Percentiles rank a stretch among this genome's conserved stretches.
These are phyloP conservation scores for Amanita rimosa DNA, from an alignment of 768 basidiomycete species.

Conservation along the genomic window DNA sequence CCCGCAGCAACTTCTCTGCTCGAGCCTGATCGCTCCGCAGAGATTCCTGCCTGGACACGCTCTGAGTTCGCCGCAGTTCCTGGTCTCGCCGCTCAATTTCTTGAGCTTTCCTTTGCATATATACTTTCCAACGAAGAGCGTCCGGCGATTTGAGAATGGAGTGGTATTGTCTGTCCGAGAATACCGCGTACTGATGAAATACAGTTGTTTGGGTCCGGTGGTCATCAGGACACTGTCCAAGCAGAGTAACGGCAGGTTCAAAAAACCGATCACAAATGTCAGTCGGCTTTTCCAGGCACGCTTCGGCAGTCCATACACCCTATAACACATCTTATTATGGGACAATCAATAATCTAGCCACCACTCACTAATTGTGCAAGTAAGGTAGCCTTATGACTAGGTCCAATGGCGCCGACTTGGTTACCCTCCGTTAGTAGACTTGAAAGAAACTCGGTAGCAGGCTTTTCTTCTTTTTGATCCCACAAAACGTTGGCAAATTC, in stretches of 20 bases:
- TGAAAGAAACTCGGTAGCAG: constrained; percentile 69
- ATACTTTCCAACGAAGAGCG: constrained; percentile 54
- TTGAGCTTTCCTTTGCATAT: constrained; percentile 57
- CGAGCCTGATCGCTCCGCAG: constrained; percentile 16
- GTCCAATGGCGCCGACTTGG: not conserved
- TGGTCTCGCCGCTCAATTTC: constrained; percentile 51
- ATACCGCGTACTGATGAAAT: constrained; percentile 75
- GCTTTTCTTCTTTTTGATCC: constrained; percentile 73
- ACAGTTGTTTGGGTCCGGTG: constrained; percentile 39
- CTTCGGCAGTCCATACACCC: constrained; percentile 89
- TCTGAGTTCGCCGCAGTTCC: constrained; percentile 15
- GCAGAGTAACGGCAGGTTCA: constrained; percentile 35
- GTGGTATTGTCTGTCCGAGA: constrained; percentile 84
- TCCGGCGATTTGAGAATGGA: constrained; percentile 60
- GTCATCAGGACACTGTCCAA: constrained; percentile 13
- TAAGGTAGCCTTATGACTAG: constrained; percentile 26
- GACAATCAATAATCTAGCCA: not conserved
- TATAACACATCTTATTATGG: constrained; percentile 18
- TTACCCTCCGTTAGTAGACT: constrained; percentile 13
- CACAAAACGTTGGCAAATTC: constrained; percentile 91
- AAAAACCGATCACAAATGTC: constrained; percentile 68
- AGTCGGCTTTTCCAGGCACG: constrained; percentile 68
- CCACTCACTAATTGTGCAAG: constrained; percentile 55
- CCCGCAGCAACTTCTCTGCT: constrained; percentile 24
- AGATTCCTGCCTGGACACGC: constrained; percentile 8